These are phyloP conservation scores for Septoria petroselini DNA, from an alignment of 2,329 filamentous ascomycete species.

Conservation along the genomic window DNA sequence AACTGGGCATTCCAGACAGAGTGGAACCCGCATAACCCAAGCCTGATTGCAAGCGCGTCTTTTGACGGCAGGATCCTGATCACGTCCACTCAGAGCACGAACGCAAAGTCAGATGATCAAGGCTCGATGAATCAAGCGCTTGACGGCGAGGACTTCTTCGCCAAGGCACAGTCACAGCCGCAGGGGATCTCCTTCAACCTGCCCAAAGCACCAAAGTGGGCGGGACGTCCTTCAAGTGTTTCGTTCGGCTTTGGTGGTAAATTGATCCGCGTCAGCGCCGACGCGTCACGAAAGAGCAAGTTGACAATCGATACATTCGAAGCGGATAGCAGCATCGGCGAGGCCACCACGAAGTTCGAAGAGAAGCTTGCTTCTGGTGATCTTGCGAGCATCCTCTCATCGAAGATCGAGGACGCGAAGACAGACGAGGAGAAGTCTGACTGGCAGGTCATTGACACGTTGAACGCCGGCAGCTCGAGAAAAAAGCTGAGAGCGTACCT, in stretches of 20 bases:
- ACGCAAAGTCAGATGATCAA: conserved; percentile 65
- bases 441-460: conserved; percentile 89
- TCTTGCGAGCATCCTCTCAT: conserved; percentile 72
- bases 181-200: conserved; percentile 88
- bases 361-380: conserved; percentile 74
- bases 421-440: conserved; percentile 92
- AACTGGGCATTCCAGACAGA: conserved; percentile 98
- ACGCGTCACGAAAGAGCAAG: conserved; percentile 65
- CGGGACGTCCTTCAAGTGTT: conserved; percentile 77
- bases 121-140: conserved; percentile 61
- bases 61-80: conserved; percentile 96
- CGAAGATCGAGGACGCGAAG: conserved; percentile 69
- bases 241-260: conserved; percentile 97
- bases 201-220: conserved; percentile 82
- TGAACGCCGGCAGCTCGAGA: conserved; percentile 81
- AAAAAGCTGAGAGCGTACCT: conserved; percentile 84
- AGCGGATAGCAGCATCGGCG: conserved; percentile 79
- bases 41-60: conserved; percentile 87
- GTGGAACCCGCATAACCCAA: conserved; percentile 91
- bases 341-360: conserved; percentile 82
- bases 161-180: conserved; percentile 84
- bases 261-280: conserved; percentile 71
- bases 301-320: conserved; percentile 84
- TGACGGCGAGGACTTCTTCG: conserved; percentile 95
- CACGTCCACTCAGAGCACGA: conserved; percentile 92